A percentile compares a stretch with the other conserved stretches of the same genome.
Evolutionary conservation across 441 rosid genomes (phyloP).

Genomic region (Sinapis alba): DNA sequence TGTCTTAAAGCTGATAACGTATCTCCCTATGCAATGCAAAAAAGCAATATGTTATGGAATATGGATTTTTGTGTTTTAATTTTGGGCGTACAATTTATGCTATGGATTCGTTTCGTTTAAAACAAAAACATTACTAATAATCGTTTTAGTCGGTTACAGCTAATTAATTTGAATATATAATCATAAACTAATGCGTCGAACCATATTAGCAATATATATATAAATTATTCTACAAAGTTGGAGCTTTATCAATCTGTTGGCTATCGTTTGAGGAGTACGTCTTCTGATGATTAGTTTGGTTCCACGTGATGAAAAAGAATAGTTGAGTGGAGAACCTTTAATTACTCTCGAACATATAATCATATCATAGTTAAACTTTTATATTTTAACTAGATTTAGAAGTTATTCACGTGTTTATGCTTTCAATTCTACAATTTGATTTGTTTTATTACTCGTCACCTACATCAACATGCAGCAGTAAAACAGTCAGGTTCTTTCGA

Average conservation of each 20-base stretch:
- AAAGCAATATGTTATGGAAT: background rate
- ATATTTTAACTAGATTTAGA: too few relatives aligned
- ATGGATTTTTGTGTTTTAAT: constrained; percentile 20
- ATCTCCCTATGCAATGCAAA: background rate
- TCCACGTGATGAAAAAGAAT: constrained; percentile 26
- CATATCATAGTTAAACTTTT: constrained; percentile 13
- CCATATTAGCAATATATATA: background rate
- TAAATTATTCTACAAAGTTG: constrained; percentile 23
- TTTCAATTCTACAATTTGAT: background rate
- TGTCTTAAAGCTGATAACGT: background rate
- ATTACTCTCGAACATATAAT: too few relatives aligned
- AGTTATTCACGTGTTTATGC: background rate
- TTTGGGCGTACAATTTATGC: constrained; percentile 13
- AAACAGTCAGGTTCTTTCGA: background rate
- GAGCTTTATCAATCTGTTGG: constrained; percentile 29
- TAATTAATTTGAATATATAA: constrained; percentile 3
- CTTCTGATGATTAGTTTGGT: constrained; percentile 17
- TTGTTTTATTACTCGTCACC: background rate
- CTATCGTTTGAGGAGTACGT: constrained; percentile 13
- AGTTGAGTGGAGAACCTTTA: constrained; percentile 31
- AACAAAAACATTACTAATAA: constrained; percentile 11
- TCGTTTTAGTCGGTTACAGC: constrained; percentile 30
- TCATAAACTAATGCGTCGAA: constrained; percentile 9
- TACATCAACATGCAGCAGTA: background rate
- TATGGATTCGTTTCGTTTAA: constrained; percentile 31